phyloP scores from a whole-genome alignment of 1,284 basidiomycete species.

The Kwoniella shivajii region DNA sequence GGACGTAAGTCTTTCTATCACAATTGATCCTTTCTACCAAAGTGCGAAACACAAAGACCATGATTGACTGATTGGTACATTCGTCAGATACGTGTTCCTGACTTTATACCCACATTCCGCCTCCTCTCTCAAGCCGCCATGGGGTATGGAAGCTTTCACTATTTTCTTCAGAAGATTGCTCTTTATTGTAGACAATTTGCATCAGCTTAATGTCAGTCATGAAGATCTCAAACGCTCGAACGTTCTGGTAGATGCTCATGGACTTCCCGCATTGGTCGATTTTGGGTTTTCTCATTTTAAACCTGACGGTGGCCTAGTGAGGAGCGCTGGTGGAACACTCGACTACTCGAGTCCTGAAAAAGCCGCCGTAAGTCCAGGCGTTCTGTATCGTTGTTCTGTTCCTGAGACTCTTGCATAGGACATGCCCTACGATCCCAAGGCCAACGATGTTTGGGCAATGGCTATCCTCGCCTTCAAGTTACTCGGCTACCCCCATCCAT shows the following conservation, averaged over 20 bases:
- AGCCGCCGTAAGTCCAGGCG: conserved; percentile 30
- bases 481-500: conserved; percentile 43
- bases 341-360: conserved; percentile 53
- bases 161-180: conserved; percentile 46
- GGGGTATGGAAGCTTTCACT: conserved; percentile 16
- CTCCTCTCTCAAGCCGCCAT: conserved; percentile 16
- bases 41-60: no score
- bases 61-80: background rate
- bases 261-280: conserved; percentile 42
- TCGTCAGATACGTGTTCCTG: conserved; percentile 44
- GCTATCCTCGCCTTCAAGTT: conserved; percentile 48
- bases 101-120: conserved; percentile 33
- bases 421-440: conserved; percentile 37
- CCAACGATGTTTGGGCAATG: conserved; percentile 51
- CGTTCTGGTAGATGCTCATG: conserved; percentile 33
- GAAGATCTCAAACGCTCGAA: conserved; percentile 54
- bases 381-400: background rate
- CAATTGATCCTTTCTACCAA: no score
- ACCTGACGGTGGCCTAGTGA: conserved; percentile 28
- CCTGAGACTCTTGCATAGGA: conserved; percentile 22
- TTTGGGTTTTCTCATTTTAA: conserved; percentile 52
- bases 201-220: conserved; percentile 46
- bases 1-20: conserved; percentile 43
- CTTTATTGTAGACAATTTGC: conserved; percentile 40
- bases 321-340: conserved; percentile 47